These are phyloP conservation scores for Penicillium sp. DNA, from an alignment of 2,329 filamentous ascomycete species.

Conservation along the genomic window DNA sequence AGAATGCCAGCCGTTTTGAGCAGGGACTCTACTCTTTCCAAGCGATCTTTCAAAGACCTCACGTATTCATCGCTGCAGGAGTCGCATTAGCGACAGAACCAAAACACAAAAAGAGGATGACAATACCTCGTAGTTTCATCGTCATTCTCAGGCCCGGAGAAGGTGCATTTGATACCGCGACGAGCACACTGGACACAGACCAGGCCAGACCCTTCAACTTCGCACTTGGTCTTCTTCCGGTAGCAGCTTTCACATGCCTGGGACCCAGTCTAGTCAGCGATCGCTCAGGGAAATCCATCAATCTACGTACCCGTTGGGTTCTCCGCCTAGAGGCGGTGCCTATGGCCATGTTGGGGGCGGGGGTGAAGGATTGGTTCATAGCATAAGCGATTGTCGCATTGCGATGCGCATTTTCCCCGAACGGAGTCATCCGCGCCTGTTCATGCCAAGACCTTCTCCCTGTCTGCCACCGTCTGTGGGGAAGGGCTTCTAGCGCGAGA, in stretches of 20 bases:
- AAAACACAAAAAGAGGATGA: not conserved
- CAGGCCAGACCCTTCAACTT: conserved; percentile 73
- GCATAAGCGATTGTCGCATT: conserved; percentile 13
- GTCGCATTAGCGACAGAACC: conserved; percentile 2
- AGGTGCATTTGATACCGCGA: conserved; percentile 91
- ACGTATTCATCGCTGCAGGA: conserved; percentile 81
- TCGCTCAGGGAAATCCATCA: not conserved
- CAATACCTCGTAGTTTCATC: conserved; percentile 75
- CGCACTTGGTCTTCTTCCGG: conserved; percentile 86
- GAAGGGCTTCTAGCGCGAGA: not conserved
- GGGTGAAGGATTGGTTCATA: conserved; percentile 9
- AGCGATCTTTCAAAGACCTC: conserved; percentile 85
- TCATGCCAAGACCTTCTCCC: conserved; percentile 21
- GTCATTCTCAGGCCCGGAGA: conserved; percentile 93
- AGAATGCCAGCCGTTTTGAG: conserved; percentile 79
- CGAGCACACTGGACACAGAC: conserved; percentile 84
- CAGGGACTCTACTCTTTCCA: conserved; percentile 84
- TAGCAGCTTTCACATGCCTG: conserved; percentile 90
- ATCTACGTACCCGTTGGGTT: conserved; percentile 12
- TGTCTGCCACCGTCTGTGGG: not conserved
- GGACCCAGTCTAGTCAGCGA: conserved; percentile 9
- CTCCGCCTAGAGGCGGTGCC: conserved; percentile 1
- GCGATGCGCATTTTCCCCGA: conserved; percentile 18
- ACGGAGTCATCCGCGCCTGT: conserved; percentile 6
- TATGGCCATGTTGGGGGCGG: conserved; percentile 1